Evolutionary conservation across 139 green algal genomes (phyloP), one percentile per base, ranked within the genome.

Genomic region (Chlorella sp.): DNA sequence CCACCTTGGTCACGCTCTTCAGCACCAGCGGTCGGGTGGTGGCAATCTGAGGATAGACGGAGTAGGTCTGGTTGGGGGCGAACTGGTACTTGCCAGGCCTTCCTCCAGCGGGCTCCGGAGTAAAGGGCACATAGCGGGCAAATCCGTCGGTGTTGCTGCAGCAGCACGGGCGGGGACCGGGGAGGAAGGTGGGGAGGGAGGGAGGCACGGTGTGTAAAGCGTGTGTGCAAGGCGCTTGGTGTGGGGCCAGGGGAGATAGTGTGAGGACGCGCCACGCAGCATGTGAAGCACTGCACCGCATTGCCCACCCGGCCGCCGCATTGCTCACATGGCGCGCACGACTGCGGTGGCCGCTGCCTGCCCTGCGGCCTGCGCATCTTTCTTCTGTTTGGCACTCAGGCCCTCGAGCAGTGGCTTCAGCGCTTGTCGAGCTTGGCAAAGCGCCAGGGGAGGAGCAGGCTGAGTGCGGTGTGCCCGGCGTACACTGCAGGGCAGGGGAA

Each of bases 41-140:
- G 78, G 60, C 87, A 21, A 90, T 83, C 87, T 90, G 87, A 32
- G 87, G 87, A 61, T 90, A 90, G 30, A 86, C 42, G 0, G 9
- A 1, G 66, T 64, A 75, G 22, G 87, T 87, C 28, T 88, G 80
- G 37, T 68, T 68, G 11, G 76, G 75, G 2, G 57, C 36, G 30
- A 80, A 85, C 76, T 90, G 86, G 26, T 90, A 90, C 0, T 21
- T 19, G 57, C 86, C 76, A 0, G 37, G 34, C 5, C 53, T 37
- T 57, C 76, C 32, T 57, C 57, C 57, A 14, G 53, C 60, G 0
- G 75, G 53, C 22, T 76, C 53, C n/a, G 86, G 86, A 1, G 57
- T 66, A 39, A 90, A 90, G 76, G 39, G 40, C 0, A 36, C 76
- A 24, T 77, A 90, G 18, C 16, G 4, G 57, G 83, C 57, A 40